Conservation (phyloP, 768 basidiomycete species). For the Leccinum rimulosum region DNA sequence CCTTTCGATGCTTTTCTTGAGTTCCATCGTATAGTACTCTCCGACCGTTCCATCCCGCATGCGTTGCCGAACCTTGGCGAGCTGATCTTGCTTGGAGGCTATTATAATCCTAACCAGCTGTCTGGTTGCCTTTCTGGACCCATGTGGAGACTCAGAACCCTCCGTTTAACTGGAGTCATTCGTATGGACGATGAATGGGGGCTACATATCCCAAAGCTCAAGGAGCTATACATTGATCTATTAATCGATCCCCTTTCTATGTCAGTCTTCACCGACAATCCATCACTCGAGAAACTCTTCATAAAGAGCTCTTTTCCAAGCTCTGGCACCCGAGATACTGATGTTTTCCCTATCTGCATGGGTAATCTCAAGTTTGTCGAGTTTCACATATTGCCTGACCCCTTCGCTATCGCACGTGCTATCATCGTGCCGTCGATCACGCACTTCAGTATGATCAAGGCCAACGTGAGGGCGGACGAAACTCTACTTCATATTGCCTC, state of each 20-base stretch:
- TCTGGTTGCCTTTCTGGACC: constrained; percentile 8
- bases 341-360: constrained; percentile 17
- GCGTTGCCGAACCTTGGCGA: constrained; percentile 37
- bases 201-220: constrained; percentile 21
- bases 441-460: constrained; percentile 16
- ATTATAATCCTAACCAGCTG: background rate
- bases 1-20: constrained; percentile 7
- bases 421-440: constrained; percentile 33
- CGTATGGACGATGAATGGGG: constrained; percentile 15
- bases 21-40: constrained; percentile 29
- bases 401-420: constrained; percentile 13
- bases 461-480: constrained; percentile 8
- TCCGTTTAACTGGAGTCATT: constrained; percentile 20
- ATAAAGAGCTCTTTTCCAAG: background rate
- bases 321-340: background rate
- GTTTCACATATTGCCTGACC: constrained; percentile 18
- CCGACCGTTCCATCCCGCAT: constrained; percentile 27
- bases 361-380: constrained; percentile 38
- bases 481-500: constrained; percentile 25
- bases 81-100: constrained; percentile 20
- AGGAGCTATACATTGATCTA: constrained; percentile 11
- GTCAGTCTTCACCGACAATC: constrained; percentile 21
- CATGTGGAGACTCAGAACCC: constrained; percentile 24
- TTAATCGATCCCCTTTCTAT: background rate
- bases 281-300: constrained; percentile 23